Evolutionary conservation across 805 yeast species (phyloP), one percentile per base, ranked within the genome.

Genomic region (Metschnikowia shivogae): DNA sequence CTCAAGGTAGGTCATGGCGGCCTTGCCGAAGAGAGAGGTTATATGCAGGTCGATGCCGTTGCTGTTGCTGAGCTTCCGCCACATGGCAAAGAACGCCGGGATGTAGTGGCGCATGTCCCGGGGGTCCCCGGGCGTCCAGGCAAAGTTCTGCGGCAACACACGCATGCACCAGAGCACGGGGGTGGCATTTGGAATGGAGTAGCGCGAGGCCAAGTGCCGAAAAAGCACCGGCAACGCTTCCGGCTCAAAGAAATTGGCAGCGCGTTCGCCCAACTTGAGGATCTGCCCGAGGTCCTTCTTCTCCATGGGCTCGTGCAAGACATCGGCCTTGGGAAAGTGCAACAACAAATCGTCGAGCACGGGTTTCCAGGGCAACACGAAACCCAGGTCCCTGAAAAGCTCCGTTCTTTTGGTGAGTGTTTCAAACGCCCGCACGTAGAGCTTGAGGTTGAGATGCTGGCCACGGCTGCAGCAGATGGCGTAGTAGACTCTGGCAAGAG

Each of bases 381-480:
- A 64, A 1, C 78, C 78, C 28, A 57, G 52, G 13, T 60, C 62
- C 27, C 58, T 56, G 41, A 82, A 55, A 9, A 78, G 57, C 19
- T 47, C 48, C 19, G 42, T 38, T 52, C 80, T 77, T 43, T 74
- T 72, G 10, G 84, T 77, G 41, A 92, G 68, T 1, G 72, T 58
- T 39, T 76, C 76, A 48, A 89, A 82, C 54, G 83, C 74, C 34
- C 77, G 77, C 7, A 80, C 76, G 60, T 84, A 88, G 41, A 82
- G 69, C 20, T 72, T 76, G 40, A 84, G 62, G 43, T 82, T 78
- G 19, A 83, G 58, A 28, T 73, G 74, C 55, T 88, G 96, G 6
- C 93, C 89, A 34, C 88, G 76, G 1, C 84, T 78, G 24, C 89
- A 65, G 32, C 87, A 74, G 22, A 93, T 70, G 13, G 85, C 78